phyloP scores from a whole-genome alignment of 2,329 filamentous ascomycete genomes.

The Beauveria bassiana region DNA sequence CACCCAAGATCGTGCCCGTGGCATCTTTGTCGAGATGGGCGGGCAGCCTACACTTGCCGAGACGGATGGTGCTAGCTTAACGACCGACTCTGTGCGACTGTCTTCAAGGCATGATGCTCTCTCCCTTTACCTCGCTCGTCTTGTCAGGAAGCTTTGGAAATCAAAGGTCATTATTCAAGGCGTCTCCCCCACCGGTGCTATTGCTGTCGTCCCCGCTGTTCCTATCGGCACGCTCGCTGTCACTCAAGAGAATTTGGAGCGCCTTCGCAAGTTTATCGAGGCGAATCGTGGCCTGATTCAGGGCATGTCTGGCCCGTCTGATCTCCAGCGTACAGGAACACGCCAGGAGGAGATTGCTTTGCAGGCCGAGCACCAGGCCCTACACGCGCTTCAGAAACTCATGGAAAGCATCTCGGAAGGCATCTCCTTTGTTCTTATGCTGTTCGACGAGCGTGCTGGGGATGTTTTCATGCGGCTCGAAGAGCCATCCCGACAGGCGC shows the following conservation, averaged over 20 bases:
- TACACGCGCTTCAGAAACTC: conserved; percentile 77
- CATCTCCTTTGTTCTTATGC: conserved; percentile 88
- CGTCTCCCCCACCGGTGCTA: conserved; percentile 46
- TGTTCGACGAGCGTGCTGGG: conserved; percentile 87
- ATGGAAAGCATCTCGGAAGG: conserved; percentile 91
- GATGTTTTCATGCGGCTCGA: conserved; percentile 78
- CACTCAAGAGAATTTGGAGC: conserved; percentile 74
- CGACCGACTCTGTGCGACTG: conserved; percentile 74
- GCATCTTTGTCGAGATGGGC: conserved; percentile 86
- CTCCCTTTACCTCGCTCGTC: conserved; percentile 75
- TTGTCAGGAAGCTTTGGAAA: conserved; percentile 88
- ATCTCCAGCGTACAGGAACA: conserved; percentile 67
- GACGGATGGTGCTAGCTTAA: conserved; percentile 60
- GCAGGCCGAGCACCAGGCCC: conserved; percentile 87
- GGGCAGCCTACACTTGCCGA: conserved; percentile 81
- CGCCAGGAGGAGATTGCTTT: conserved; percentile 87
- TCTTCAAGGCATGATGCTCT: conserved; percentile 87
- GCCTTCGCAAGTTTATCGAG: conserved; percentile 73
- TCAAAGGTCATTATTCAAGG: conserved; percentile 58
- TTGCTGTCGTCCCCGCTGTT: conserved; percentile 61
- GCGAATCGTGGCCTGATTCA: conserved; percentile 89
- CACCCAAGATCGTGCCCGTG: conserved; percentile 75
- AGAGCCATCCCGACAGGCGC: conserved; percentile 57
- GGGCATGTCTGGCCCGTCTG: conserved; percentile 83
- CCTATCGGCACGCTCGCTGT: conserved; percentile 58